Conservation (phyloP, 331 rosid genomes). For the Quercus lobata region DNA sequence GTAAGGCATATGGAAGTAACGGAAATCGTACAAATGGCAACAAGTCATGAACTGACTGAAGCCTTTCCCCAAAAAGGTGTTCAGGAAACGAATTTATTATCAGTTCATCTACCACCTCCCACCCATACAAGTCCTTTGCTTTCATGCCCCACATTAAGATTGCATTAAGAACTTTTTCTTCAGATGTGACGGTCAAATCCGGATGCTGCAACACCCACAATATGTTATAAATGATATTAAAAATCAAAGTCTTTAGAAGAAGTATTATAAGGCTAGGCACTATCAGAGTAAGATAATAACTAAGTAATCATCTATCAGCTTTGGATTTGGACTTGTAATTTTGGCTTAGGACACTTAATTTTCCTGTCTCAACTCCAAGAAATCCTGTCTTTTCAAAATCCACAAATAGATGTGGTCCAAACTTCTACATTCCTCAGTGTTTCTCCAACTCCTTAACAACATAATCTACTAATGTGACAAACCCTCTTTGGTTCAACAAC, state of each 20-base stretch:
- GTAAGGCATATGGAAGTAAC: constrained; percentile 55
- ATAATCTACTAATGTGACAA: neutral
- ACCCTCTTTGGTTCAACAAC: neutral
- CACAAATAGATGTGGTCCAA: constrained; percentile 5
- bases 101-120: constrained; percentile 78
- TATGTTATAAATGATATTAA: constrained; percentile 7
- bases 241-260: neutral
- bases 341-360: neutral
- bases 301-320: neutral
- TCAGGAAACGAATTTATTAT: constrained; percentile 56
- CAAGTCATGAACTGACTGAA: constrained; percentile 53
- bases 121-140: constrained; percentile 56
- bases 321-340: neutral
- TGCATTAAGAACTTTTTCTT: constrained; percentile 91
- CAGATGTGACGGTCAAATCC: constrained; percentile 89
- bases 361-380: constrained; percentile 12
- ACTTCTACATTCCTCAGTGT: constrained; percentile 2
- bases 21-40: constrained; percentile 66
- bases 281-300: constrained; percentile 3
- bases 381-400: constrained; percentile 8
- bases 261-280: neutral
- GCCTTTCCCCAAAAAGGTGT: constrained; percentile 69
- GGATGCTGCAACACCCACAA: constrained; percentile 73
- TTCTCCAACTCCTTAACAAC: constrained; percentile 12
- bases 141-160: constrained; percentile 77